Evolutionary conservation across 2,329 filamentous ascomycete genomes (phyloP), one percentile per base, ranked within the genome.

Genomic region (Alternaria sp.): DNA sequence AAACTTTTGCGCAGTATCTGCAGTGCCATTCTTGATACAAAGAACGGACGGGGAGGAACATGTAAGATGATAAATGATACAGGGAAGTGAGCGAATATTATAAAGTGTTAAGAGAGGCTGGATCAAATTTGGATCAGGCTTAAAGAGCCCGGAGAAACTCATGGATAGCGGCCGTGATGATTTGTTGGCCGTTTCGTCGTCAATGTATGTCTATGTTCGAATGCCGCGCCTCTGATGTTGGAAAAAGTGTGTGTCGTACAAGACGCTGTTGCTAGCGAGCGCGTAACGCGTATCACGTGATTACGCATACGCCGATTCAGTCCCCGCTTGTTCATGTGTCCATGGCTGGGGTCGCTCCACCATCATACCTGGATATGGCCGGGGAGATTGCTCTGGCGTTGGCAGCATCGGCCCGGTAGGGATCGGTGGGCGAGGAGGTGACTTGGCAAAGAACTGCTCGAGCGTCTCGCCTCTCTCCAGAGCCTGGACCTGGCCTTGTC

Each of bases 401-500:
- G 21, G 18, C 26, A 33, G 12, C 18, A 37, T 53, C 6, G 43
- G 49, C 4, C 28, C 23, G 2, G 33, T 30, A 8, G 50, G 33
- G 18, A 26, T 25, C 4, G 56, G 60, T 10, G 53, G 18, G 5
- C 44, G 43, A 37, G 45, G 26, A 23, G 64, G 37, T 7, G 60
- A 51, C 2, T 56, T 23, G 18, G 61, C 53, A 18, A 65, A 56
- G 44, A 67, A 63, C 12, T 67, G 46, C 46, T 65, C 60, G 4
- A 67, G 57, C 25, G 65, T 63, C 18, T 63, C 57, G 5, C 65
- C 65, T 11, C 59, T 46, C 21, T 59, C 47, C 15, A 69, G 62
- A 3, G 66, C 66, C 21, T 65, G 49, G 14, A 57, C 50, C 15
- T 69, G 65, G 4, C 58, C 55, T 49, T 58, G 55, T 23, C 58